Evolutionary conservation across 805 yeast species (phyloP).

Genomic region (Komagataella ulmi): DNA sequence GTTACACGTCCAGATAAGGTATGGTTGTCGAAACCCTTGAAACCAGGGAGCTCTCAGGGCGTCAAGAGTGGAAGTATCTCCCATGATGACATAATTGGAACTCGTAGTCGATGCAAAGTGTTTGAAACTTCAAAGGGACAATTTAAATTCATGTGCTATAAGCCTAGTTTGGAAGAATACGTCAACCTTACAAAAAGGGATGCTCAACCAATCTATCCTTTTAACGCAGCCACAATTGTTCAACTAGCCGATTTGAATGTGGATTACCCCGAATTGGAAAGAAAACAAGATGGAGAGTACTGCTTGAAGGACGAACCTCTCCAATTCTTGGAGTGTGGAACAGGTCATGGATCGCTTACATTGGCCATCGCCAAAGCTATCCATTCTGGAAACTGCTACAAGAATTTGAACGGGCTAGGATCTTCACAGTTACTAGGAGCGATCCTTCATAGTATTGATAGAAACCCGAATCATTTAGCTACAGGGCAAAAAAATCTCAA

Average conservation of each 20-base stretch:
- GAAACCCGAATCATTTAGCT: conserved; percentile 22
- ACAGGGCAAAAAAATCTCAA: conserved; percentile 26
- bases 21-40: conserved; percentile 18
- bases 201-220: conserved; percentile 38
- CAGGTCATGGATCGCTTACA: conserved; percentile 40
- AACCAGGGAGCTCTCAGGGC: conserved; percentile 8
- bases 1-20: conserved; percentile 12
- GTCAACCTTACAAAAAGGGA: conserved; percentile 23
- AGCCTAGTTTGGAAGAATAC: conserved; percentile 34
- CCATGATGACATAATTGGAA: conserved; percentile 26
- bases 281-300: background rate
- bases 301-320: conserved; percentile 13
- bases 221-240: conserved; percentile 34
- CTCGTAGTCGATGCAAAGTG: conserved; percentile 19
- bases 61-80: conserved; percentile 14
- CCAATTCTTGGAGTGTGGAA: conserved; percentile 38
- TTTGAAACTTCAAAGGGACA: conserved; percentile 8
- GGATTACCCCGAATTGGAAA: conserved; percentile 20
- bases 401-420: conserved; percentile 3
- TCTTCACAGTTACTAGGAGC: conserved; percentile 23
- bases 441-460: conserved; percentile 30
- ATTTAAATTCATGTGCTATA: conserved; percentile 19
- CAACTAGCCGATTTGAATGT: conserved; percentile 31
- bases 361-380: conserved; percentile 26
- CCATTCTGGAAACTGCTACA: conserved; percentile 29